Base-by-base conservation (phyloP, 23 red algal genomes). In the Gracilariopsis chorda region DNA sequence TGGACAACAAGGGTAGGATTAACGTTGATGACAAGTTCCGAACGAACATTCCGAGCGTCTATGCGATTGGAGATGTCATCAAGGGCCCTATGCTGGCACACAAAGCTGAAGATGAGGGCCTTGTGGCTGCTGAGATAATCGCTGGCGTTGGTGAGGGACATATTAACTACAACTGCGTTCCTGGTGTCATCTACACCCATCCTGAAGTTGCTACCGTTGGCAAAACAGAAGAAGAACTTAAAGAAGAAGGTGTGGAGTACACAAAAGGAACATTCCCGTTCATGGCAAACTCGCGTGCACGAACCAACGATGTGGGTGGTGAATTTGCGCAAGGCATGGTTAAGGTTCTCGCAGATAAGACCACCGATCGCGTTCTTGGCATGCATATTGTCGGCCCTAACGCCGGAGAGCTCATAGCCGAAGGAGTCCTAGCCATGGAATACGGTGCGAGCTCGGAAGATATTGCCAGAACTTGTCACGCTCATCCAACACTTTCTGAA, bases 171-270 rank as follows among this genome's bases (percentile, higher is more conserved):
- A 88, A 99, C 71, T 92, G 84, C 61, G 92, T 99, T 37, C 97
- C 97, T 36, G 88, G 90, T 37, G 97, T 99, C 7, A 91, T 99
- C 39, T 99, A 99, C 88, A 99, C 97, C 25, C 92, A 96, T 55
- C 97, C 97, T 6, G 97, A 99, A 61, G 97, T 99, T 20, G 97
- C 97, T n/a, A 83, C 91, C 30, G 97, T 99, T 41, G 97, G 97
- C 40, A 99, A 99, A 74, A 99, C 97, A 8, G 97, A 99, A 86
- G 97, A 99, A 77, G 82, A 99, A 77, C 79, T 99, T 8, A 92
- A 92, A 37, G 88, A 92, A 62, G 97, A 76, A 5, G 91, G 93
- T 33, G 67, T 96, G 16, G 93, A 93, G 48, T 99, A 84, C 78
- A 87, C 89, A 34, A 99, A 99, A 63, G 97, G 97, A 30, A 86